Evolutionary conservation across 2,329 filamentous ascomycete genomes (phyloP), one percentile per base, ranked within the genome.

Genomic region (Diaporthe batatas): DNA sequence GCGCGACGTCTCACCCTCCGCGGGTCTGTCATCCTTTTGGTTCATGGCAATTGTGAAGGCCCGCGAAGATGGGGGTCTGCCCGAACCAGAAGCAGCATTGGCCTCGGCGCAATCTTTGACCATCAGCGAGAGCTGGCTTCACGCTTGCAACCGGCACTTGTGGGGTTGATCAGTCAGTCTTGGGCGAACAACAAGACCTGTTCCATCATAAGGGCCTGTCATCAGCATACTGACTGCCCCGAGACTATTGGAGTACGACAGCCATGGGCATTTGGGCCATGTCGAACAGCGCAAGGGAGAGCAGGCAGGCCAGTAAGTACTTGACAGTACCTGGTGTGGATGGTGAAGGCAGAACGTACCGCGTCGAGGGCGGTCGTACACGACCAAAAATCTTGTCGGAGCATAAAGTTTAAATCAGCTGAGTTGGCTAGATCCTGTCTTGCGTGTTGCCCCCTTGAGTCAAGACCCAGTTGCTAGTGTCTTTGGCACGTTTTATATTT

Each of bases 1-100:
- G 68, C 68, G 34, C 80, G 78, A 58, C 82, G 79, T 21, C 79
- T 79, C 0, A 82, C 71, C n/a, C 29, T 65, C 32, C 62, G 47
- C 62, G 62, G 62, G 47, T 51, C 44, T 51, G 44, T 12, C 29
- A 49, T 10, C 29, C 18, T n/a, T 16, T 7, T 65, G 59, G 42
- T 18, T 18, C 29, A 34, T 42, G 39, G n/a, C 39, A 6, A 47
- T 21, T 32, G 44, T 36, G 21, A 23, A 12, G 39, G 23, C 76
- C 76, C 16, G 77, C 75, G 76, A 54, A 12, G 53, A 70, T 11
- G 67, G 75, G 12, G 79, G 75, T 11, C 74, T 75, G 53, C 78
- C 77, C 75, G 44, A 47, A 59, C 68, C 54, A 23, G 18, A 58
- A 58, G 54, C 44, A 58, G n/a, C 29, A 23, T 14, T 25, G 42